These are phyloP conservation scores for Penicillium concentricum DNA, from an alignment of 2,329 filamentous ascomycete genomes.

Conservation along the genomic window DNA sequence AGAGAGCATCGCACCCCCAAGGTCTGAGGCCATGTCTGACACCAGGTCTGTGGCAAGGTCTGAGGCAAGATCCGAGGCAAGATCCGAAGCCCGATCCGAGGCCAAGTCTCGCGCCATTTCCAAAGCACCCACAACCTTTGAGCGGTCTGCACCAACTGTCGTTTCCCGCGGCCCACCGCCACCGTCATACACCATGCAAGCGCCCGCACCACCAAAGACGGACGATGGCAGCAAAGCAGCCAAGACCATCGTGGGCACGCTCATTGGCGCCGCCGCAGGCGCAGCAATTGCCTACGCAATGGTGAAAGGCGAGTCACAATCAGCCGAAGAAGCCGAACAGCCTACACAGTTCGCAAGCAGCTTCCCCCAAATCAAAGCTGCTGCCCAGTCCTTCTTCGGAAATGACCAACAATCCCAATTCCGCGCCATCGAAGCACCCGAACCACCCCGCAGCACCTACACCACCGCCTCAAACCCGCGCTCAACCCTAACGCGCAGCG, in stretches of 20 bases:
- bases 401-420: conserved; percentile 11
- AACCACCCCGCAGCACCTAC: conserved; percentile 26
- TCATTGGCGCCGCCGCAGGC: conserved; percentile 76
- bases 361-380: conserved; percentile 24
- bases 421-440: conserved; percentile 35
- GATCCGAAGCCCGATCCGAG: neutral
- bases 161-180: conserved; percentile 23
- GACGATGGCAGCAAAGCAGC: conserved; percentile 49
- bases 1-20: conserved; percentile 30
- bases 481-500: conserved; percentile 34
- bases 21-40: conserved; percentile 22
- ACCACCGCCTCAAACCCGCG: conserved; percentile 27
- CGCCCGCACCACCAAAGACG: conserved; percentile 26
- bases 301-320: conserved; percentile 56
- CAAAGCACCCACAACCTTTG: conserved; percentile 25
- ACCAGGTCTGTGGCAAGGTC: neutral
- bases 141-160: conserved; percentile 23
- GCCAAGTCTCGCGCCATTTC: conserved; percentile 29
- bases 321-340: conserved; percentile 19
- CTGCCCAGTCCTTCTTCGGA: conserved; percentile 20
- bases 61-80: neutral
- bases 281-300: conserved; percentile 75
- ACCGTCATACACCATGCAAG: conserved; percentile 26
- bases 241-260: conserved; percentile 68
- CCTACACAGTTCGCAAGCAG: conserved; percentile 26